Conservation (phyloP, 345 rosid genomes). For the Bretschneidera sinensis region DNA sequence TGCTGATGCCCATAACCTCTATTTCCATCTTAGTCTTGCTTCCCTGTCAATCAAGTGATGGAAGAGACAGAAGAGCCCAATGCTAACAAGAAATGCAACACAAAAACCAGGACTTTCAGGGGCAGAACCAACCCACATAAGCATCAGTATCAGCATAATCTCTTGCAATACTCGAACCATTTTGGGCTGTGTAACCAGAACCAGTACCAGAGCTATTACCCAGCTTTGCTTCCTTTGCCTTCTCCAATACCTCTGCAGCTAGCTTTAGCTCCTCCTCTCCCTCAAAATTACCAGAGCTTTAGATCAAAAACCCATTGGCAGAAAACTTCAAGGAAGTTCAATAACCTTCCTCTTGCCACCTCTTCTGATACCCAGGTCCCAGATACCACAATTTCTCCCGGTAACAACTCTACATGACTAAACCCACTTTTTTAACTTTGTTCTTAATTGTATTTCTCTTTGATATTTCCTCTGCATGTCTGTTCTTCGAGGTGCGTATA, state of each 20-base stretch:
- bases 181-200: constrained; percentile 39
- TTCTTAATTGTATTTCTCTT: constrained; percentile 4
- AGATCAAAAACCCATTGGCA: constrained; percentile 48
- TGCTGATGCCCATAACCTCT: constrained; percentile 13
- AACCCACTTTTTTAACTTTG: background rate
- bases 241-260: constrained; percentile 51
- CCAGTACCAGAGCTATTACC: constrained; percentile 39
- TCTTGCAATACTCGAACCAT: constrained; percentile 55
- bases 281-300: constrained; percentile 39
- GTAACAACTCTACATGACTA: constrained; percentile 25
- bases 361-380: constrained; percentile 36
- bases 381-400: constrained; percentile 30
- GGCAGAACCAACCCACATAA: constrained; percentile 35
- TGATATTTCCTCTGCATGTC: constrained; percentile 15
- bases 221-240: constrained; percentile 61
- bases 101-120: constrained; percentile 36
- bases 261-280: constrained; percentile 40
- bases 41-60: constrained; percentile 32
- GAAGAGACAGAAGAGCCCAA: constrained; percentile 56
- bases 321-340: constrained; percentile 39
- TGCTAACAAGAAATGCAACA: constrained; percentile 38
- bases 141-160: constrained; percentile 42
- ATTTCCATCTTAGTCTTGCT: constrained; percentile 4
- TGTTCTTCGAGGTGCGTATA: constrained; percentile 20
- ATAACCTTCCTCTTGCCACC: constrained; percentile 34